Percentiles rank a stretch among this genome's conserved stretches.
Conservation (phyloP, 176 grass and related monocot species). For the Oryza punctata region DNA sequence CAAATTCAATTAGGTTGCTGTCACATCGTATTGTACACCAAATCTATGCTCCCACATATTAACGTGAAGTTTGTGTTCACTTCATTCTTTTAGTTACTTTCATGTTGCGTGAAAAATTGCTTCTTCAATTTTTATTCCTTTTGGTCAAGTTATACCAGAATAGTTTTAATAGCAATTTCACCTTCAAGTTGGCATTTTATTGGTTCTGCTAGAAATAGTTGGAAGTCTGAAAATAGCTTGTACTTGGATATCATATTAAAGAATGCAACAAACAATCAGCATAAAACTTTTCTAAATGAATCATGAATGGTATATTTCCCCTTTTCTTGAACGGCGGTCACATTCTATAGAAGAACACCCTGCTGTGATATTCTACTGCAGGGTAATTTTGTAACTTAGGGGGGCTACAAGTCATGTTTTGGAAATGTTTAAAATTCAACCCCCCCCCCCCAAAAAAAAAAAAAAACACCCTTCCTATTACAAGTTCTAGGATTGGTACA, state of each 20-base stretch:
- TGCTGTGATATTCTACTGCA: constrained; percentile 26
- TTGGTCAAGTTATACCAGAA: not conserved
- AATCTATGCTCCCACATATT: constrained; percentile 35
- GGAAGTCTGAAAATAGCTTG: constrained; percentile 26
- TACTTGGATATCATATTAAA: constrained; percentile 21
- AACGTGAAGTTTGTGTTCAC: constrained; percentile 2
- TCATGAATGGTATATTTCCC: not conserved
- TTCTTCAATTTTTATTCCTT: constrained; percentile 16
- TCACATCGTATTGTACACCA: constrained; percentile 35
- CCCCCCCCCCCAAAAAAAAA: not conserved
- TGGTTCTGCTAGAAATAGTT: constrained; percentile 17
- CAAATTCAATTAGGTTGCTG: constrained; percentile 35
- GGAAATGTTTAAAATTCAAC: constrained; percentile 13
- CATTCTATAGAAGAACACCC: constrained; percentile 27
- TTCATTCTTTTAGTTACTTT: constrained; percentile 12
- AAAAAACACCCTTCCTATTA: not conserved
- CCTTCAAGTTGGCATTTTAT: constrained; percentile 20
- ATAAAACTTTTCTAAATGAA: constrained; percentile 24
- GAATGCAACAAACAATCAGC: constrained; percentile 22
- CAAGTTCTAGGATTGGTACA: not conserved
- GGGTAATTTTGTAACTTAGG: constrained; percentile 5
- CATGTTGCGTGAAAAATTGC: constrained; percentile 25
- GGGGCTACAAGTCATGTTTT: not conserved
- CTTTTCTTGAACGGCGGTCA: not conserved
- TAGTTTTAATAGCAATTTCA: constrained; percentile 14